A percentile compares a stretch with the other conserved stretches of the same genome.
Evolutionary conservation across 2,329 filamentous ascomycete species (phyloP).

Genomic region (Pseudocercospora vitis): DNA sequence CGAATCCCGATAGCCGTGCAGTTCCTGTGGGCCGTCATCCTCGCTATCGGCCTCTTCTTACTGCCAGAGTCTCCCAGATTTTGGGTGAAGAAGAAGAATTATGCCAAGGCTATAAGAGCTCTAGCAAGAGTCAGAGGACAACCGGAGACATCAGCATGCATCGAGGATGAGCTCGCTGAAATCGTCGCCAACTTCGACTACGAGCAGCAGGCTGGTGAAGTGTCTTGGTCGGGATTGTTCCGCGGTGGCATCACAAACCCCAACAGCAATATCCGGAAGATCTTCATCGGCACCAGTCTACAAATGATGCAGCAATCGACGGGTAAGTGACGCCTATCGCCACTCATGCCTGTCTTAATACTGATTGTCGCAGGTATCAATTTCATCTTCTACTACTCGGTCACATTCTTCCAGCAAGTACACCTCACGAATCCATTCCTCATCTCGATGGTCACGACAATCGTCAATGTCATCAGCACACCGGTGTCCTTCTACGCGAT

Average conservation of each 20-base stretch:
- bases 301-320: slow-evolving; percentile 62
- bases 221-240: slow-evolving; percentile 56
- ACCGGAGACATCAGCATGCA: slow-evolving; percentile 67
- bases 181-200: slow-evolving; percentile 88
- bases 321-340: too few relatives aligned
- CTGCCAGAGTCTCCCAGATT: slow-evolving; percentile 84
- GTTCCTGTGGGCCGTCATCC: slow-evolving; percentile 76
- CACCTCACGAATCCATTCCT: slow-evolving; percentile 76
- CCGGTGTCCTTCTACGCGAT: slow-evolving; percentile 87
- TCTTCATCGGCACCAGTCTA: slow-evolving; percentile 47
- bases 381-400: slow-evolving; percentile 67
- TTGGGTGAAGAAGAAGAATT: slow-evolving; percentile 74
- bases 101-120: slow-evolving; percentile 63
- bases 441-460: slow-evolving; percentile 79
- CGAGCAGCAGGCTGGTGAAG: slow-evolving; percentile 67
- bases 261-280: slow-evolving; percentile 52
- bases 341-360: too few relatives aligned
- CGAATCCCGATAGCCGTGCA: slow-evolving; percentile 79
- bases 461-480: slow-evolving; percentile 85
- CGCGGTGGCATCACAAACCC: slow-evolving; percentile 53
- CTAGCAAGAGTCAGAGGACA: slow-evolving; percentile 74
- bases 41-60: slow-evolving; percentile 68
- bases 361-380: too few relatives aligned
- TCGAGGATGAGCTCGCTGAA: slow-evolving; percentile 77
- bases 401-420: slow-evolving; percentile 78